Conservation (phyloP, 1,139 yeast species). For the Yamadazyma trypodendri region DNA sequence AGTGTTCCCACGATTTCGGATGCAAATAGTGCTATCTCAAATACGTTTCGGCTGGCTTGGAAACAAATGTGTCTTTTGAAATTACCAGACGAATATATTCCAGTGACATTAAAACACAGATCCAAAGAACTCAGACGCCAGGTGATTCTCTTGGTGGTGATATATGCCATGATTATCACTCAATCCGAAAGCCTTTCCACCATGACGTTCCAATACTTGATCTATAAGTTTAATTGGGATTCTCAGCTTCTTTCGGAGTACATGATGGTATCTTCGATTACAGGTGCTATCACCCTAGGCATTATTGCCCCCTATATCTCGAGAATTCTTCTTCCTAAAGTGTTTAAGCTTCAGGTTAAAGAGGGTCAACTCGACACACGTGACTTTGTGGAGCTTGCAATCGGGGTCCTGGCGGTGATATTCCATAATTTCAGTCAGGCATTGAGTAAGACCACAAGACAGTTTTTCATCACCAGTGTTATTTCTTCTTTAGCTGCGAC, state of each 20-base stretch:
- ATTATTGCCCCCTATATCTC: constrained; percentile 33
- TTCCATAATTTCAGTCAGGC: not conserved
- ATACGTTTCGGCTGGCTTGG: constrained; percentile 13
- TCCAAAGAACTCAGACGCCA: constrained; percentile 22
- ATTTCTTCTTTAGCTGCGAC: not conserved
- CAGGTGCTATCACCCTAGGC: constrained; percentile 32
- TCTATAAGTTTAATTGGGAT: constrained; percentile 58
- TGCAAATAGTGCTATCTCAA: not conserved
- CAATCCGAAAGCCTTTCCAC: constrained; percentile 32
- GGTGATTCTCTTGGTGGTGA: constrained; percentile 45
- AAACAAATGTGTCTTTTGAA: constrained; percentile 46
- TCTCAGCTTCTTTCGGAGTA: constrained; percentile 59
- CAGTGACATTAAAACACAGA: constrained; percentile 14
- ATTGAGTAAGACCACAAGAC: not conserved
- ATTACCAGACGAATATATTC: constrained; percentile 39
- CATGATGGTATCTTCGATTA: constrained; percentile 52
- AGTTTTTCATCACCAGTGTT: not conserved
- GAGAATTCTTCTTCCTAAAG: constrained; percentile 10
- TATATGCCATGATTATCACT: not conserved
- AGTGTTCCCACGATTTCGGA: not conserved
- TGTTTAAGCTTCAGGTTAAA: constrained; percentile 5
- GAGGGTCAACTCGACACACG: constrained; percentile 6
- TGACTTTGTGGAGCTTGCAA: constrained; percentile 4
- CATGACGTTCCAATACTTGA: constrained; percentile 56
- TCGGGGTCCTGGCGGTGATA: not conserved